These are phyloP conservation scores for Ilyonectria sp. DNA, from an alignment of 2,329 filamentous ascomycete genomes.

Conservation along the genomic window DNA sequence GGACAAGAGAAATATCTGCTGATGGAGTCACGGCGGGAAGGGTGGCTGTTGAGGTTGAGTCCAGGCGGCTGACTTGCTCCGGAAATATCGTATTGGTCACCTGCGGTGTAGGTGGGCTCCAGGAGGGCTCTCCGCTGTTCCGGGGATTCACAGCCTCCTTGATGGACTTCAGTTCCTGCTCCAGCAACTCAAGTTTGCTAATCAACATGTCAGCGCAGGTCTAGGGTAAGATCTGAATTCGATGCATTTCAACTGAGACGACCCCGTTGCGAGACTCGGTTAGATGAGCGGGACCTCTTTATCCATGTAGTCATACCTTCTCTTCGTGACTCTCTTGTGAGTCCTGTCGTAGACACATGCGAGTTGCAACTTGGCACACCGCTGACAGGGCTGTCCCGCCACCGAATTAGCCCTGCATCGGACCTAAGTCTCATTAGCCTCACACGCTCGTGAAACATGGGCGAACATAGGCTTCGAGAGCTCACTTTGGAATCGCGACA, in stretches of 20 bases:
- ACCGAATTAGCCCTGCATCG: slow-evolving; percentile 60
- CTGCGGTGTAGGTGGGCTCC: slow-evolving; percentile 50
- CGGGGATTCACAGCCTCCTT: slow-evolving; percentile 64
- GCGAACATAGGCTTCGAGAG: slow-evolving; percentile 10
- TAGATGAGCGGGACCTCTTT: background rate
- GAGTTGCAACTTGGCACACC: slow-evolving; percentile 61
- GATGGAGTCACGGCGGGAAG: slow-evolving; percentile 28
- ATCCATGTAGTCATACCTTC: slow-evolving; percentile 53
- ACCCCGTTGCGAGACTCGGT: too few relatives aligned
- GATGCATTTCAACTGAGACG: background rate
- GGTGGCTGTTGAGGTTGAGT: slow-evolving; percentile 27
- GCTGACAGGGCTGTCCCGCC: slow-evolving; percentile 59
- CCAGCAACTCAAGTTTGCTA: slow-evolving; percentile 70
- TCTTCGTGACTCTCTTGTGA: slow-evolving; percentile 62
- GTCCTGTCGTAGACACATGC: slow-evolving; percentile 63
- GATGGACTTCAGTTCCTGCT: slow-evolving; percentile 68
- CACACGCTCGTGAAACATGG: slow-evolving; percentile 6
- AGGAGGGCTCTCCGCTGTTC: slow-evolving; percentile 38
- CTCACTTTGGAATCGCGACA: slow-evolving; percentile 59
- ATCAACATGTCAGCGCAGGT: slow-evolving; percentile 26
- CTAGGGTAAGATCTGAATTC: slow-evolving; percentile 6
- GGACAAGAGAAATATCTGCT: slow-evolving; percentile 20
- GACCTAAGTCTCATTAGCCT: slow-evolving; percentile 52
- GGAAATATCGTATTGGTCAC: slow-evolving; percentile 44
- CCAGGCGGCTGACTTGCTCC: slow-evolving; percentile 33